Conservation (phyloP, 441 rosid species). For the Adansonia rubrostipa region DNA sequence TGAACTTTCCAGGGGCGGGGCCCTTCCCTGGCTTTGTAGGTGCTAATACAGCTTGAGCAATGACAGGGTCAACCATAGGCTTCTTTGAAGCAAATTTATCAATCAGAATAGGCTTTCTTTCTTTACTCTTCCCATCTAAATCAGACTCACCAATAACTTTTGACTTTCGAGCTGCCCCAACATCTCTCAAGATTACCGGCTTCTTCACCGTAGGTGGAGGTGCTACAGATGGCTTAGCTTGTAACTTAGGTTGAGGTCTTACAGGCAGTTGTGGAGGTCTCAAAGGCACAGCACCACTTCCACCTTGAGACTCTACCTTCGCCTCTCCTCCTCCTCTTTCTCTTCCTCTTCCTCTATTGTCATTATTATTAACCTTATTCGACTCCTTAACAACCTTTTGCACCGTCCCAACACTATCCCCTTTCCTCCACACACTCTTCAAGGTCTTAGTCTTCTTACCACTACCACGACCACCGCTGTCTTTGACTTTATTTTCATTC, state of each 20-base stretch:
- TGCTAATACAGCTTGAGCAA: slow-evolving; percentile 72
- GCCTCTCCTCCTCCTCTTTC: not conserved
- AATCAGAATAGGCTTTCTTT: slow-evolving; percentile 70
- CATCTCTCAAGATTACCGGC: slow-evolving; percentile 78
- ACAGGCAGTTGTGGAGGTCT: slow-evolving; percentile 61
- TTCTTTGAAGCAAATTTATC: slow-evolving; percentile 90
- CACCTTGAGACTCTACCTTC: slow-evolving; percentile 40
- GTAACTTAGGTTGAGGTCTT: slow-evolving; percentile 74
- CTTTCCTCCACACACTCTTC: slow-evolving; percentile 98
- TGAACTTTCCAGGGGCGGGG: slow-evolving; percentile 72
- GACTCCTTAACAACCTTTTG: slow-evolving; percentile 64
- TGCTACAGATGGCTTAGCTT: slow-evolving; percentile 70
- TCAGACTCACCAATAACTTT: slow-evolving; percentile 42
- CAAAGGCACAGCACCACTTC: slow-evolving; percentile 31
- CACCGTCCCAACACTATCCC: slow-evolving; percentile 68
- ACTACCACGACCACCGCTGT: slow-evolving; percentile 31
- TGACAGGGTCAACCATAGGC: slow-evolving; percentile 65
- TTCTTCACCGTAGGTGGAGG: slow-evolving; percentile 60
- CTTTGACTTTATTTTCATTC: slow-evolving; percentile 41
- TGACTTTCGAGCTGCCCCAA: slow-evolving; percentile 63
- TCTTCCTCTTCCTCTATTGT: slow-evolving; percentile 34
- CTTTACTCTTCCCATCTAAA: slow-evolving; percentile 46
- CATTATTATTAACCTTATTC: slow-evolving; percentile 45
- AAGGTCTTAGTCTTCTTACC: slow-evolving; percentile 58
- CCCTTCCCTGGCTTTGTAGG: slow-evolving; percentile 81